Evolutionary conservation across 331 rosid species (phyloP), one percentile per base, ranked within the genome.

Genomic region (Rhamnella rubrinervis): DNA sequence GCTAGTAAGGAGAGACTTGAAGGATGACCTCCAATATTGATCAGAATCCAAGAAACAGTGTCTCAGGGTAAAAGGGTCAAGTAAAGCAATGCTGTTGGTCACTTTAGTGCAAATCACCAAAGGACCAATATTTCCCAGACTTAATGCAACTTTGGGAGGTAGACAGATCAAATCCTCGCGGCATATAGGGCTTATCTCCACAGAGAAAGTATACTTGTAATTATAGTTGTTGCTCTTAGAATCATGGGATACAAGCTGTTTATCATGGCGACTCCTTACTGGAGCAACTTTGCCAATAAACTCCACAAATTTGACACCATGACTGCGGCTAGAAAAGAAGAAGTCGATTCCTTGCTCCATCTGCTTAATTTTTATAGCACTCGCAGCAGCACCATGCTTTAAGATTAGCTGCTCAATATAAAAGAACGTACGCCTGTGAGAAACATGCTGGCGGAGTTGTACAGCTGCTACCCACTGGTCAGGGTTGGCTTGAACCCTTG

Each of bases 401-500:
- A 87, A 68, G 73, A 90, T 90, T 68, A 84, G 56, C 82, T 90
- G 93, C 75, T 90, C 93, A 76, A 90, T 67, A 75, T 80, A 85
- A 77, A 89, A n/a, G 66, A 87, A 87, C 8, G 86, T 85, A 1
- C 85, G 85, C 53, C 87, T 72, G 47, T 87, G 91, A 74, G 87
- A 20, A 52, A 89, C 91, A 39, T 87, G 93, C 68, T 87, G 93
- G 63, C 96, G 75, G 23, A 89, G 87, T 78, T 89, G 92, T 74
- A 89, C 96, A 47, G 89, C 67, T 38, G 91, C 91, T 51, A 89
- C 86, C 96, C 93, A 87, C 67, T 85, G 93, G 66, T 89, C 88
- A 10, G 96, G 92, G 70, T 89, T 85, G 70, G 91, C 89, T 85
- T 81, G 87, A 41, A 80, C 51, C 77, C 89, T 83, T 6, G 89